Evolutionary conservation across 2,329 filamentous ascomycete species (phyloP).

Genomic region (Penicillium occitanis): DNA sequence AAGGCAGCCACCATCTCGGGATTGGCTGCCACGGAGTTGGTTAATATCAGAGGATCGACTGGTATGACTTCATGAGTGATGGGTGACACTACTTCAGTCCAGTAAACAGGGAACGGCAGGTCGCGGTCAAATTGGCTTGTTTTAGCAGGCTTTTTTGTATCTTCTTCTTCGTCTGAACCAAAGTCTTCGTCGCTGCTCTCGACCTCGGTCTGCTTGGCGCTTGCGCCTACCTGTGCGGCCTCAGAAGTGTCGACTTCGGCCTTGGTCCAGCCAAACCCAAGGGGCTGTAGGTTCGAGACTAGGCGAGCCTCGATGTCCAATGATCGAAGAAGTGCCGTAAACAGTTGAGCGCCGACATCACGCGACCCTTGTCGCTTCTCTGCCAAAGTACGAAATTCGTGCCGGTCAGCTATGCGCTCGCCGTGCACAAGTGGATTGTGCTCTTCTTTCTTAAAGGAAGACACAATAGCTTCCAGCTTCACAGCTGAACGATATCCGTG

Average conservation of each 20-base stretch:
- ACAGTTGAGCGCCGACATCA: slow-evolving; percentile 85
- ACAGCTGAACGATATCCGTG: slow-evolving; percentile 81
- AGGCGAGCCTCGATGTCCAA: slow-evolving; percentile 79
- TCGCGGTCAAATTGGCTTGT: slow-evolving; percentile 67
- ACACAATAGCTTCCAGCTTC: slow-evolving; percentile 70
- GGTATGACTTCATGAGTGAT: slow-evolving; percentile 75
- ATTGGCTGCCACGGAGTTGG: slow-evolving; percentile 67
- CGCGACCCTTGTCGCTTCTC: slow-evolving; percentile 74
- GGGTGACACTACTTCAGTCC: slow-evolving; percentile 85
- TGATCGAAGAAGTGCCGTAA: slow-evolving; percentile 78
- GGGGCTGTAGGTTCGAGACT: slow-evolving; percentile 78
- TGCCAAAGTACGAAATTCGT: slow-evolving; percentile 69
- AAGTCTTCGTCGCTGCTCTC: slow-evolving; percentile 7
- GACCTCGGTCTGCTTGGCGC: slow-evolving; percentile 23
- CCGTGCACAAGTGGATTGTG: slow-evolving; percentile 68
- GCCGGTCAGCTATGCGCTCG: slow-evolving; percentile 67
- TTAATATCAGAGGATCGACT: slow-evolving; percentile 71
- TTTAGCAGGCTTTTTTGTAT: slow-evolving; percentile 21
- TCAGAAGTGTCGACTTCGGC: slow-evolving; percentile 68
- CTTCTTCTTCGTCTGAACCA: slow-evolving; percentile 21
- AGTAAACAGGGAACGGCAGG: slow-evolving; percentile 82
- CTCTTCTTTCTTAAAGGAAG: slow-evolving; percentile 64
- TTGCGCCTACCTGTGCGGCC: slow-evolving; percentile 21
- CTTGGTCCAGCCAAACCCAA: slow-evolving; percentile 90
- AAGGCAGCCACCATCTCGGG: slow-evolving; percentile 71